A percentile compares a stretch with the other conserved stretches of the same genome.
Evolutionary conservation across 805 yeast species (phyloP).

Genomic region (Yarrowia osloensis): DNA sequence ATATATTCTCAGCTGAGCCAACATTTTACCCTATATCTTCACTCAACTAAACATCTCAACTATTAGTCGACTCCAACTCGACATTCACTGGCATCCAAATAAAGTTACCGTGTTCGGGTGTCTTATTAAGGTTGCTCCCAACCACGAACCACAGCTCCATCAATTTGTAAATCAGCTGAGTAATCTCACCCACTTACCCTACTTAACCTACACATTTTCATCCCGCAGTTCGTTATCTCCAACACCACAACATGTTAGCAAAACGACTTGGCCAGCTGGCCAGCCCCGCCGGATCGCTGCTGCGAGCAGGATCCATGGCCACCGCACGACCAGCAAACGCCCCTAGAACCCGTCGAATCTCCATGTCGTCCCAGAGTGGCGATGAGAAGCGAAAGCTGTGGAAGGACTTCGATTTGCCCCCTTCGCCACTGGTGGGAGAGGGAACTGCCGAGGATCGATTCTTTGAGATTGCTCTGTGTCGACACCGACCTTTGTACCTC

Average conservation of each 20-base stretch:
- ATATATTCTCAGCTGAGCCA: not conserved
- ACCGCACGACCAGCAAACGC: slow-evolving; percentile 9
- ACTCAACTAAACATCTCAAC: not conserved
- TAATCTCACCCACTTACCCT: slow-evolving; percentile 12
- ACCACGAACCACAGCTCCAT: slow-evolving; percentile 1
- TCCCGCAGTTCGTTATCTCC: slow-evolving; percentile 14
- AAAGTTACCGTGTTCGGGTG: not conserved
- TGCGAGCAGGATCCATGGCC: slow-evolving; percentile 26
- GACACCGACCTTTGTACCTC: slow-evolving; percentile 29
- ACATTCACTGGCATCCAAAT: not conserved
- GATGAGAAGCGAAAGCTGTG: slow-evolving; percentile 17
- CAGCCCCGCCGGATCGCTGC: slow-evolving; percentile 28
- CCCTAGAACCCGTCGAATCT: slow-evolving; percentile 26
- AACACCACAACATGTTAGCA: slow-evolving; percentile 29
- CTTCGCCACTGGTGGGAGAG: slow-evolving; percentile 27
- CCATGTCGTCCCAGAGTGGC: slow-evolving; percentile 29
- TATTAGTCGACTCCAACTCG: not conserved
- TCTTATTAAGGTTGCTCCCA: slow-evolving; percentile 7
- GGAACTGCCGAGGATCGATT: slow-evolving; percentile 17
- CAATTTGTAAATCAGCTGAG: slow-evolving; percentile 8
- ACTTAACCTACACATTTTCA: slow-evolving; percentile 25
- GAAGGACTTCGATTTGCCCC: slow-evolving; percentile 29
- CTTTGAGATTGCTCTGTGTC: slow-evolving; percentile 25
- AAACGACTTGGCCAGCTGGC: slow-evolving; percentile 30
- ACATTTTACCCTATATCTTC: not conserved